These are phyloP conservation scores for Galeopsis tetrahit DNA, from an alignment of 257 asterid species.

Conservation along the genomic window DNA sequence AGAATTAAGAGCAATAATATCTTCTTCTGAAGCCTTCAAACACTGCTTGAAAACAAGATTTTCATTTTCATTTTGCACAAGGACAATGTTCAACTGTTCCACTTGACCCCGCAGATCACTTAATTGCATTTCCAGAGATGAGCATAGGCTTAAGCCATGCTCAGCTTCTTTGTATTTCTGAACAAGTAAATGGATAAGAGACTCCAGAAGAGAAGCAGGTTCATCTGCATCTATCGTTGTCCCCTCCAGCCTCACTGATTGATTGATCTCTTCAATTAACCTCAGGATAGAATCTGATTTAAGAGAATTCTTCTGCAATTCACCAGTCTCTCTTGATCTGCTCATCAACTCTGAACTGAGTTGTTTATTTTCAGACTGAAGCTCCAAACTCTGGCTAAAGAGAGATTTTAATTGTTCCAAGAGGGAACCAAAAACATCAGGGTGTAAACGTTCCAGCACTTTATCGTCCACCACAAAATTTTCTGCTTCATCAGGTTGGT, in stretches of 20 bases:
- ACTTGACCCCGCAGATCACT: conserved; percentile 59
- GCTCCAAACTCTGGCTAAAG: conserved; percentile 57
- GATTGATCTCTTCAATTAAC: conserved; percentile 64
- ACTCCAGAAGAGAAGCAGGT: conserved; percentile 61
- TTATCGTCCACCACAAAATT: conserved; percentile 42
- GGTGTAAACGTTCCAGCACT: conserved; percentile 51
- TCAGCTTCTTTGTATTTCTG: conserved; percentile 64
- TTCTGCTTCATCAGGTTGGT: conserved; percentile 44
- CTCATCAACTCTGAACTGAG: conserved; percentile 61
- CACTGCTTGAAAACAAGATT: conserved; percentile 63
- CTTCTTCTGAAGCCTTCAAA: conserved; percentile 63
- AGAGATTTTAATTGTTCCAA: conserved; percentile 56
- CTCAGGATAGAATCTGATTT: conserved; percentile 53
- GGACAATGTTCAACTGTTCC: conserved; percentile 55
- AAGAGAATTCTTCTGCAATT: conserved; percentile 54
- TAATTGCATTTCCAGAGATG: conserved; percentile 58
- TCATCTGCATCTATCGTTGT: conserved; percentile 42
- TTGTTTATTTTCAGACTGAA: conserved; percentile 56
- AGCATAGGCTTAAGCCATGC: conserved; percentile 51
- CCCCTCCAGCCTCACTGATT: conserved; percentile 57
- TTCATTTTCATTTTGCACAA: conserved; percentile 68
- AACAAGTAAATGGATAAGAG: conserved; percentile 60
- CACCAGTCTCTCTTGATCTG: conserved; percentile 55
- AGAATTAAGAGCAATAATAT: conserved; percentile 49
- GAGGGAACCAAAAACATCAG: conserved; percentile 48